Evolutionary conservation across 2,329 filamentous ascomycete genomes (phyloP).

Genomic region (Penicillium olsonii): DNA sequence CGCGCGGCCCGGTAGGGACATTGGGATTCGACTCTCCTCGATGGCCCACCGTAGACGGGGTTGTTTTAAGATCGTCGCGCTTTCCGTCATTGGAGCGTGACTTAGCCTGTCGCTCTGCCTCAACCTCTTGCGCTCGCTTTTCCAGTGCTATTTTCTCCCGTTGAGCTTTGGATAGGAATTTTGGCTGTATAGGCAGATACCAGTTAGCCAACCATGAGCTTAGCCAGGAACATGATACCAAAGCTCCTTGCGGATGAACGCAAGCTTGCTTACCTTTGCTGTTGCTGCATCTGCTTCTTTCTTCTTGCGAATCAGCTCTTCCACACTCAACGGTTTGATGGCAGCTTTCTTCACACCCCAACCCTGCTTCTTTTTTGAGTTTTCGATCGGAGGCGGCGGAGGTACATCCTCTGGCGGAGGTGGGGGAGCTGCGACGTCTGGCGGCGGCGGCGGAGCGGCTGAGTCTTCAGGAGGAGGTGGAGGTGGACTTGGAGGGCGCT

Average conservation of each 20-base stretch:
- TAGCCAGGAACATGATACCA: conserved; percentile 8
- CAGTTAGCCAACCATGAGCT: too few species aligned
- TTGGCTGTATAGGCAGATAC: too few species aligned
- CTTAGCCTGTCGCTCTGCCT: conserved; percentile 58
- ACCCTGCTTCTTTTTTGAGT: conserved; percentile 54
- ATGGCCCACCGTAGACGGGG: conserved; percentile 12
- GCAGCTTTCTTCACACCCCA: conserved; percentile 49
- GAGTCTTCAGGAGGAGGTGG: conserved; percentile 42
- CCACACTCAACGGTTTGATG: conserved; percentile 69
- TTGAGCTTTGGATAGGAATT: conserved; percentile 81
- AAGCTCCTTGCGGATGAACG: conserved; percentile 15
- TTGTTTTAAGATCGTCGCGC: conserved; percentile 22
- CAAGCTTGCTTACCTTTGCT: conserved; percentile 62
- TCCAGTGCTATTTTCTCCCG: conserved; percentile 78
- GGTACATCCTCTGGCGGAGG: conserved; percentile 46
- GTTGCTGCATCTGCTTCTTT: conserved; percentile 81
- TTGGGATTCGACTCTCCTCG: conserved; percentile 9
- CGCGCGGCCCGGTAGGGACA: conserved; percentile 69
- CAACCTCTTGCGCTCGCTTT: conserved; percentile 71
- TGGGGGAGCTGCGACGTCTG: conserved; percentile 40
- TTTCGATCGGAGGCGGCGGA: conserved; percentile 44
- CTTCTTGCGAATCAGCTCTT: conserved; percentile 82
- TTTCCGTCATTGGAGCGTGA: conserved; percentile 34
- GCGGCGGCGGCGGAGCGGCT: conserved; percentile 45
- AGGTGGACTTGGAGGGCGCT: conserved; percentile 43